A percentile compares a stretch with the other conserved stretches of the same genome.
Conservation (phyloP, 208 protist genomes). For the Trypanosoma avium region DNA sequence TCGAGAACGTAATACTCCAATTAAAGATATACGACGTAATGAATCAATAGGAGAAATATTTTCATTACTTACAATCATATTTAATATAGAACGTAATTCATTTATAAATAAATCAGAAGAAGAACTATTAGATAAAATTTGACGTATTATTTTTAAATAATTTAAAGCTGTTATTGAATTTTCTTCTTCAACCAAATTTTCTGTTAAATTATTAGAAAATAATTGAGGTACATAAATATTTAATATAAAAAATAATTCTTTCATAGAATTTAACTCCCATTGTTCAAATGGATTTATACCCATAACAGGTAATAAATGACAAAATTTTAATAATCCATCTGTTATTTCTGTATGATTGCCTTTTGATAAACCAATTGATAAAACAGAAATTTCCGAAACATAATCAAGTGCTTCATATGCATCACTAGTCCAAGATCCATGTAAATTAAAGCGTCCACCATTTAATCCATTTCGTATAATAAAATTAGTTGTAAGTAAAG, state of each 20-base stretch:
- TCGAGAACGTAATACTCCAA: constrained; percentile 72
- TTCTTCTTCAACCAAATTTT: background rate
- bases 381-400: constrained; percentile 46
- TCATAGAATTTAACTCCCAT: constrained; percentile 55
- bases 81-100: constrained; percentile 26
- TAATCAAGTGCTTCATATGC: constrained; percentile 57
- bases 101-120: constrained; percentile 8
- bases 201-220: background rate
- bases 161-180: background rate
- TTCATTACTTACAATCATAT: constrained; percentile 16
- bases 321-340: constrained; percentile 46
- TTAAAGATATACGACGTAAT: constrained; percentile 44
- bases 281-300: constrained; percentile 43
- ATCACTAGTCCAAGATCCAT: constrained; percentile 54
- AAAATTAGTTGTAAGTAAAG: constrained; percentile 65
- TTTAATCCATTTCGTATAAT: constrained; percentile 55
- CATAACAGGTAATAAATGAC: constrained; percentile 47
- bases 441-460: constrained; percentile 41
- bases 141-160: constrained; percentile 18
- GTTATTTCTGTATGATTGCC: constrained; percentile 40
- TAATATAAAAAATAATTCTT: constrained; percentile 58
- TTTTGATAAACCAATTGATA: constrained; percentile 45
- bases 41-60: constrained; percentile 23
- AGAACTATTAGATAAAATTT: background rate
- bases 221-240: constrained; percentile 14